Percentiles rank a stretch among this genome's conserved stretches.
phyloP scores from a whole-genome alignment of 2,329 filamentous ascomycete genomes.

The Aspergillus intermedius region DNA sequence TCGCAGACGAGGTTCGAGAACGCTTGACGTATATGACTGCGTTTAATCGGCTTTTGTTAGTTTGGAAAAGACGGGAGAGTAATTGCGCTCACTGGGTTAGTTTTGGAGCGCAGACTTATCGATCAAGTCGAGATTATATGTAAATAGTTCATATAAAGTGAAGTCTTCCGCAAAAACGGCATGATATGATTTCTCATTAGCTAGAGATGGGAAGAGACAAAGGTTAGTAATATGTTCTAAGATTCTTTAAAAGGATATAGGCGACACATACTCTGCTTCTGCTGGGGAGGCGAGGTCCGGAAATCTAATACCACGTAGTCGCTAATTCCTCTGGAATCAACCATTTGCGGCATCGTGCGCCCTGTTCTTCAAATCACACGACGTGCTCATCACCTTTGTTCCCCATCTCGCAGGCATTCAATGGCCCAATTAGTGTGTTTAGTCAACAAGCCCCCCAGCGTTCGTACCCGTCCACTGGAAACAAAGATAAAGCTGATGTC shows the following conservation, averaged over 20 bases:
- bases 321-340: not conserved
- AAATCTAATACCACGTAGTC: not conserved
- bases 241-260: not conserved
- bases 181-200: constrained; percentile 1
- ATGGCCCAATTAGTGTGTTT: not conserved
- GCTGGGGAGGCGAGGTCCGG: not conserved
- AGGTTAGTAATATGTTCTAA: not conserved
- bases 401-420: not conserved
- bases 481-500: not conserved
- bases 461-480: not conserved
- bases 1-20: no score
- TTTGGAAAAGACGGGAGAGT: no score
- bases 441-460: not conserved
- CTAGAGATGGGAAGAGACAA: not conserved
- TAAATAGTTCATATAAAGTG: constrained; percentile 10
- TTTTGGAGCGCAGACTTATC: not conserved
- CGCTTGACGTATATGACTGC: no score
- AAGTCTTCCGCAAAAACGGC: constrained; percentile 5
- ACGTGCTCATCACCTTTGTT: not conserved
- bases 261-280: not conserved
- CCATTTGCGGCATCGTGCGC: not conserved
- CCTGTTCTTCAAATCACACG: not conserved
- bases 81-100: no score
- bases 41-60: no score
- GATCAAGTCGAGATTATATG: not conserved